Evolutionary conservation across 2,329 filamentous ascomycete species (phyloP).

Genomic region (Sporothrix pseudoabietina): DNA sequence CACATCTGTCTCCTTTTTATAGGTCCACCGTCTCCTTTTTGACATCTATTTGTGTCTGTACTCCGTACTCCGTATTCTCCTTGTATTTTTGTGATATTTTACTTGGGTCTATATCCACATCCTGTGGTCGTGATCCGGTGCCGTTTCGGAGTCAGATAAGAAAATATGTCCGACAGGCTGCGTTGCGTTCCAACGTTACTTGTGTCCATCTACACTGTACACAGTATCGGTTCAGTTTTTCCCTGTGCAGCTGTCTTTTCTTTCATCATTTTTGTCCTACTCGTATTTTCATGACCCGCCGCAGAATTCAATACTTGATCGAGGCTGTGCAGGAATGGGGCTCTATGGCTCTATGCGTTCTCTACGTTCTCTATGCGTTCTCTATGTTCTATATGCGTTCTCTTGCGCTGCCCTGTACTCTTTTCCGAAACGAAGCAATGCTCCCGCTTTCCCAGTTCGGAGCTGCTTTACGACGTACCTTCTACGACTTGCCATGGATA

Average conservation of each 20-base stretch:
- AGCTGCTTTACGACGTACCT: too few species aligned
- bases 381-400: too few species aligned
- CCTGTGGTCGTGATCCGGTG: neutral
- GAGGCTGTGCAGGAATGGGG: conserved; percentile 5
- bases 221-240: neutral
- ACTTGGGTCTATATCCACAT: neutral
- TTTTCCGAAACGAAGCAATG: too few species aligned
- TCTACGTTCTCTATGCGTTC: too few species aligned
- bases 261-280: conserved; percentile 1
- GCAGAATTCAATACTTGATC: neutral
- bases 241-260: neutral
- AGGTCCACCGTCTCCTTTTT: neutral
- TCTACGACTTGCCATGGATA: too few species aligned
- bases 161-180: neutral
- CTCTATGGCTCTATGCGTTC: neutral
- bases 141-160: neutral
- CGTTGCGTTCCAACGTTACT: neutral
- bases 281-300: neutral
- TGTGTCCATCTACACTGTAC: too few species aligned
- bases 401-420: too few species aligned
- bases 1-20: neutral
- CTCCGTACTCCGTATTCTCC: neutral
- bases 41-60: neutral
- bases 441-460: too few species aligned
- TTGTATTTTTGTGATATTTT: neutral